These are phyloP conservation scores for Sarcodon sp. DNA, from an alignment of 768 basidiomycete genomes.

Conservation along the genomic window DNA sequence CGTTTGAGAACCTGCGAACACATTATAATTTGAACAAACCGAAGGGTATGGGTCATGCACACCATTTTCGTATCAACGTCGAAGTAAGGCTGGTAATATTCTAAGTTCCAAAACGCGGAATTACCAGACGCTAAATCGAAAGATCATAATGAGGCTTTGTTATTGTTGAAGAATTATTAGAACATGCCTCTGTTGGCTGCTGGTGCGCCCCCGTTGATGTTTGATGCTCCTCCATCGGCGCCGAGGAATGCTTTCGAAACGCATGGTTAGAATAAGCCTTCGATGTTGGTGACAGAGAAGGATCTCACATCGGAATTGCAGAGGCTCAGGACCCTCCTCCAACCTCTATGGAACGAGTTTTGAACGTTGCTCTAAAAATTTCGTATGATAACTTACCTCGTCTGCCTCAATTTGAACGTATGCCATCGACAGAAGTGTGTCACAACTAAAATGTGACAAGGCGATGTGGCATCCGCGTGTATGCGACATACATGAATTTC, in stretches of 20 bases:
- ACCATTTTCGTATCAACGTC: slow-evolving; percentile 78
- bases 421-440: slow-evolving; percentile 9
- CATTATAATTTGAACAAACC: slow-evolving; percentile 1
- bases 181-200: no score
- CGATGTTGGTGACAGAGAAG: background rate
- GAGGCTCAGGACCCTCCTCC: slow-evolving; percentile 18
- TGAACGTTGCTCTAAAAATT: slow-evolving; percentile 3
- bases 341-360: slow-evolving; percentile 13
- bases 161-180: no score
- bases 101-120: slow-evolving; percentile 65
- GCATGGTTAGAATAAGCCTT: no score
- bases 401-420: slow-evolving; percentile 18
- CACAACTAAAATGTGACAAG: no score
- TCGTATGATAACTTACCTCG: slow-evolving; percentile 10
- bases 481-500: no score
- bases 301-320: slow-evolving; percentile 16
- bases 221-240: slow-evolving; percentile 12
- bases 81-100: slow-evolving; percentile 82
- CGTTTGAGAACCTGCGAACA: slow-evolving; percentile 51
- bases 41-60: slow-evolving; percentile 6
- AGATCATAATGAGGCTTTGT: no score
- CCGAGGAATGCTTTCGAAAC: slow-evolving; percentile 12
- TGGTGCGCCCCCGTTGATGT: background rate
- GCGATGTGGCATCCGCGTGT: no score
- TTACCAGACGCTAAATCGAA: slow-evolving; percentile 21